Evolutionary conservation across 768 basidiomycete species (phyloP).

Genomic region (Nevesoporus exiguus): DNA sequence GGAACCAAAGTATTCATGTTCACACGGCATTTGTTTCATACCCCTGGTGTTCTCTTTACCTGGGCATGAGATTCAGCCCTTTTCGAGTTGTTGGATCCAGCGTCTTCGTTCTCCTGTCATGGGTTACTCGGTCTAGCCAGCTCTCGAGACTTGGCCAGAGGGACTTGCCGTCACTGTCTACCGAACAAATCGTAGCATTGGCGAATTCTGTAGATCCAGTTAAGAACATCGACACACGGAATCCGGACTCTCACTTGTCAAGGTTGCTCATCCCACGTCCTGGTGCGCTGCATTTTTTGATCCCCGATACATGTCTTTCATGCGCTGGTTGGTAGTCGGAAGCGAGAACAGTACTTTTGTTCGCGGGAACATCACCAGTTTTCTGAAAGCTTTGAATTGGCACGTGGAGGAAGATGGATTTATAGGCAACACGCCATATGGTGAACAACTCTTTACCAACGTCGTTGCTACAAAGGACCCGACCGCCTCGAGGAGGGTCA

Average conservation of each 20-base stretch:
- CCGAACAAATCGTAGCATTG: slow-evolving; percentile 48
- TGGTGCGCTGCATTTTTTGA: slow-evolving; percentile 43
- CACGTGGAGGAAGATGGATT: slow-evolving; percentile 85
- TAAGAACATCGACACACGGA: slow-evolving; percentile 61
- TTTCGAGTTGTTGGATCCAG: slow-evolving; percentile 8
- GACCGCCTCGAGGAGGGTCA: slow-evolving; percentile 70
- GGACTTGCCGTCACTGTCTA: slow-evolving; percentile 42
- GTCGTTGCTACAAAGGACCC: slow-evolving; percentile 95
- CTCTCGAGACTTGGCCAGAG: slow-evolving; percentile 35
- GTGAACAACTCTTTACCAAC: slow-evolving; percentile 77
- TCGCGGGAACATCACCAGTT: slow-evolving; percentile 73
- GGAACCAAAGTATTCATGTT: background rate
- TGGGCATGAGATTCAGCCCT: slow-evolving; percentile 16
- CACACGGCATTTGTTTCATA: slow-evolving; percentile 9
- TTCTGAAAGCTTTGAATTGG: slow-evolving; percentile 75
- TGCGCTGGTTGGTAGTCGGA: slow-evolving; percentile 43
- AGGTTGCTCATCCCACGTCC: slow-evolving; percentile 83
- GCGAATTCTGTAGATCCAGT: slow-evolving; percentile 58
- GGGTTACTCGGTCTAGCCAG: slow-evolving; percentile 25
- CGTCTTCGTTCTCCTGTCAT: slow-evolving; percentile 17
- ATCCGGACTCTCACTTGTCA: slow-evolving; percentile 72
- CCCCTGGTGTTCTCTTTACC: background rate
- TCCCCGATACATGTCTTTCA: background rate
- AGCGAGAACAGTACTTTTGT: slow-evolving; percentile 79
- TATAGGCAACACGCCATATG: slow-evolving; percentile 75